A percentile compares a stretch with the other conserved stretches of the same genome.
phyloP scores from a whole-genome alignment of 2,329 filamentous ascomycete genomes.

The Pestalotiopsis sp. region DNA sequence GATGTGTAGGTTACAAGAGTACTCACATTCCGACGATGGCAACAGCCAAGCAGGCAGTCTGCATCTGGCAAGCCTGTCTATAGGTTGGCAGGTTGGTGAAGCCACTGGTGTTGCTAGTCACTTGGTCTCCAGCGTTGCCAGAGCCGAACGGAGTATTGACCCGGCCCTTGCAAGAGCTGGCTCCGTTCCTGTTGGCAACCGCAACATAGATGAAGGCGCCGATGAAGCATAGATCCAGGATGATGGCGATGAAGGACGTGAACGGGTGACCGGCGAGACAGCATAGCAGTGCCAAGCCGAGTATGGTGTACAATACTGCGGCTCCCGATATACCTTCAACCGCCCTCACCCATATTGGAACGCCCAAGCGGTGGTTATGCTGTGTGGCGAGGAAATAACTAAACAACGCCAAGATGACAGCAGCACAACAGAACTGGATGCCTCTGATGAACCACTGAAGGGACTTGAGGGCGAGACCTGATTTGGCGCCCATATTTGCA shows the following conservation, averaged over 20 bases:
- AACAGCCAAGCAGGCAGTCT: constrained; percentile 76
- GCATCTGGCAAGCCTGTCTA: constrained; percentile 65
- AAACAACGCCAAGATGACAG: constrained; percentile 75
- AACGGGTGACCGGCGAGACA: constrained; percentile 74
- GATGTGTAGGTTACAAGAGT: not conserved
- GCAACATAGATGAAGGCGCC: constrained; percentile 82
- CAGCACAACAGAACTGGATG: constrained; percentile 71
- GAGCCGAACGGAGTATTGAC: constrained; percentile 70
- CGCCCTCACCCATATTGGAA: constrained; percentile 67
- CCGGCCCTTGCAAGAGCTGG: constrained; percentile 58
- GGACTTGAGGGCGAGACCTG: constrained; percentile 65
- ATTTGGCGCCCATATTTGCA: constrained; percentile 54
- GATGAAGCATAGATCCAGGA: constrained; percentile 76
- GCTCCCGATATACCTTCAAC: constrained; percentile 78
- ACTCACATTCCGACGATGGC: constrained; percentile 74
- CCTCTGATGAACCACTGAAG: constrained; percentile 70
- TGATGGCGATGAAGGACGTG: constrained; percentile 70
- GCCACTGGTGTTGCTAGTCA: constrained; percentile 47
- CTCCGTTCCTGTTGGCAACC: constrained; percentile 69
- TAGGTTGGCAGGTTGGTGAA: constrained; percentile 50
- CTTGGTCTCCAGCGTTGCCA: constrained; percentile 52
- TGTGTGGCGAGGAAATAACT: constrained; percentile 82
- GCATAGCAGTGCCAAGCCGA: constrained; percentile 74
- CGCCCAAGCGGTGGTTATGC: constrained; percentile 60
- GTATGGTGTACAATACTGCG: constrained; percentile 71